Conservation (phyloP, 2,329 filamentous ascomycete genomes). For the Dactylellina leptospora region DNA sequence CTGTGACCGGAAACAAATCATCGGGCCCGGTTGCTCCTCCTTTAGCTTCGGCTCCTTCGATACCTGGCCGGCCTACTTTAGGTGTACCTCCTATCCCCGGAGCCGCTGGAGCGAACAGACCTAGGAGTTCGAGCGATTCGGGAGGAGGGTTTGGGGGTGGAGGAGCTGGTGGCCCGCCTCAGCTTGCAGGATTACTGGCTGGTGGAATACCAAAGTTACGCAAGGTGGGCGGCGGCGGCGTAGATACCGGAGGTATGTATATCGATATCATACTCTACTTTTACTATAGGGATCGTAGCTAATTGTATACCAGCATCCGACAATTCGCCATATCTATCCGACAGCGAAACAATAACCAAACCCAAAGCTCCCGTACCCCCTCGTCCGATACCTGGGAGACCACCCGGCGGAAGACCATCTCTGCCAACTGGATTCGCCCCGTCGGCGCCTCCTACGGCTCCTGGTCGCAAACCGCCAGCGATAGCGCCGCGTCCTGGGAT, state of each 20-base stretch:
- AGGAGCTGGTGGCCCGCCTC: conserved; percentile 68
- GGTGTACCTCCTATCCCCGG: conserved; percentile 40
- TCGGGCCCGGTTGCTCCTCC: conserved; percentile 62
- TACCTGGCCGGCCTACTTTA: conserved; percentile 36
- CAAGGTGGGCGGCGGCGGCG: conserved; percentile 80
- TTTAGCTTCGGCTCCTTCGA: conserved; percentile 26
- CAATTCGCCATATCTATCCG: conserved; percentile 79
- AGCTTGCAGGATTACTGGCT: conserved; percentile 86
- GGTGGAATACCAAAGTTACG: conserved; percentile 95
- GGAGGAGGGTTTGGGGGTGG: conserved; percentile 25
- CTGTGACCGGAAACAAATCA: conserved; percentile 67
- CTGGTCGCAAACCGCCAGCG: conserved; percentile 64
- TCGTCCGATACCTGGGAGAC: conserved; percentile 65
- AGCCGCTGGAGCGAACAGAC: conserved; percentile 33
- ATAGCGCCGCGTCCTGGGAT: conserved; percentile 68
- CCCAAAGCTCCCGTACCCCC: conserved; percentile 68
- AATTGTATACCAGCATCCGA: conserved; percentile 66
- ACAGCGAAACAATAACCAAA: conserved; percentile 74
- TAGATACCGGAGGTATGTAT: conserved; percentile 73
- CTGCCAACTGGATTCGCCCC: conserved; percentile 67
- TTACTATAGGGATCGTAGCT: neutral
- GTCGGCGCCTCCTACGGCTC: conserved; percentile 62
- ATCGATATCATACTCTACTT: no score
- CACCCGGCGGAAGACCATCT: conserved; percentile 69
- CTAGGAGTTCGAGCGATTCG: conserved; percentile 50